A percentile compares a stretch with the other conserved stretches of the same genome.
phyloP scores from a whole-genome alignment of 768 basidiomycete genomes.

The Suillus fuscotomentosus region DNA sequence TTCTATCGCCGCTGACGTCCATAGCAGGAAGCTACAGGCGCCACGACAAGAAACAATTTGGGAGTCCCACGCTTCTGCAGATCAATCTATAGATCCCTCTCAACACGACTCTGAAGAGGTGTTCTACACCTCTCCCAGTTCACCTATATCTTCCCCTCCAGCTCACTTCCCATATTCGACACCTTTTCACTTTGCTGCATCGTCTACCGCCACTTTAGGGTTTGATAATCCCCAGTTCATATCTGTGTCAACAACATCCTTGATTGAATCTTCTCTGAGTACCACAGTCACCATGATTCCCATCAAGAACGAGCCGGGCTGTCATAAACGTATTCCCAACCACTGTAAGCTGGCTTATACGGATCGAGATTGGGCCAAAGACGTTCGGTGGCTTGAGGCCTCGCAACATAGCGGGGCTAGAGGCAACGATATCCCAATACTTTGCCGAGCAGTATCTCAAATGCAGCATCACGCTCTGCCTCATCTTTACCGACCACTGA shows the following conservation, averaged over 20 bases:
- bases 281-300: conserved; percentile 9
- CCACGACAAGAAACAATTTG: neutral
- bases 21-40: neutral
- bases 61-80: neutral
- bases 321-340: conserved; percentile 16
- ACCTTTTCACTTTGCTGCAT: conserved; percentile 25
- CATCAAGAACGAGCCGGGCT: conserved; percentile 7
- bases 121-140: conserved; percentile 63
- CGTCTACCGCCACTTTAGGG: conserved; percentile 25
- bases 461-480: too few species aligned
- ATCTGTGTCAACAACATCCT: conserved; percentile 31
- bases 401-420: too few species aligned
- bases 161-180: conserved; percentile 19
- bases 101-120: conserved; percentile 38
- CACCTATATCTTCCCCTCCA: conserved; percentile 44
- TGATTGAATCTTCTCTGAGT: conserved; percentile 23
- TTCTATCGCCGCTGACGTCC: neutral
- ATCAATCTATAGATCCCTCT: neutral
- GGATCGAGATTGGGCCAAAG: conserved; percentile 52
- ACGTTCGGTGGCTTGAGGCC: too few species aligned
- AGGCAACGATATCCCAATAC: too few species aligned
- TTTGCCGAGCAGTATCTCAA: too few species aligned
- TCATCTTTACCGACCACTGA: too few species aligned
- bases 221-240: conserved; percentile 29
- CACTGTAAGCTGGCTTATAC: conserved; percentile 37